Base-by-base conservation (phyloP, 768 basidiomycete genomes). In the Tulasnella sp. region DNA sequence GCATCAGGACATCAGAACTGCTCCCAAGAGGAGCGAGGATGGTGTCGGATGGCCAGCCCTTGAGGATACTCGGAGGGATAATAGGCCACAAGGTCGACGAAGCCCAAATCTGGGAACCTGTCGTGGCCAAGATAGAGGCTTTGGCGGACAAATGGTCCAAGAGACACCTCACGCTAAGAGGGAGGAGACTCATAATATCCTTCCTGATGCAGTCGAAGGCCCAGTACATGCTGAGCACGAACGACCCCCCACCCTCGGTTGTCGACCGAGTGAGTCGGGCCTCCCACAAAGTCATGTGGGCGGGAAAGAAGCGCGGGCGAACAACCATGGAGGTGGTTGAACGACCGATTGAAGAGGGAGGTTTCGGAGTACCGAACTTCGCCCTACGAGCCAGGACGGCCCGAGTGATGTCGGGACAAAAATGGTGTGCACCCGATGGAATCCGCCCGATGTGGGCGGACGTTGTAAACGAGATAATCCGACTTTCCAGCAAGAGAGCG, bases 131-230 rank as follows among this genome's bases (percentile, higher is more conserved):
- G 64, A 80, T 82, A 6, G 31, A 37, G 7, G 28, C 20, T 1
- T 24, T 44, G 12, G 24, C 58, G 11, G 58, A 81, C 28, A 78
- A 81, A 42, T 83, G 81, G 34, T 40, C 37, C 3, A 31, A 37
- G 28, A 24, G 16, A 12, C 7, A 72, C 3, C n/a, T 64, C 9
- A 69, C 80, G 44, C 1, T 81, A 1, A 6, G 69, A 74, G 80
- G 80, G 37, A 2, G 37, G 37, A 37, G 37, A 6, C 37, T 78
- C 1, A 78, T 78, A 5, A 31, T 34, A 28, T 34, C 48, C 16
- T 78, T 41, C 28, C 18, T 69, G 5, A 2, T 78, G 3, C 37
- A 37, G 24, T 60, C 77, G 4, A 18, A 22, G 20, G 77, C 77
- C 8, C 77, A 78, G 37, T 78, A 78, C 77, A 20, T 78, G 18